Conservation (phyloP, 1,139 yeast species). For the Blastobotrys serpentis region DNA sequence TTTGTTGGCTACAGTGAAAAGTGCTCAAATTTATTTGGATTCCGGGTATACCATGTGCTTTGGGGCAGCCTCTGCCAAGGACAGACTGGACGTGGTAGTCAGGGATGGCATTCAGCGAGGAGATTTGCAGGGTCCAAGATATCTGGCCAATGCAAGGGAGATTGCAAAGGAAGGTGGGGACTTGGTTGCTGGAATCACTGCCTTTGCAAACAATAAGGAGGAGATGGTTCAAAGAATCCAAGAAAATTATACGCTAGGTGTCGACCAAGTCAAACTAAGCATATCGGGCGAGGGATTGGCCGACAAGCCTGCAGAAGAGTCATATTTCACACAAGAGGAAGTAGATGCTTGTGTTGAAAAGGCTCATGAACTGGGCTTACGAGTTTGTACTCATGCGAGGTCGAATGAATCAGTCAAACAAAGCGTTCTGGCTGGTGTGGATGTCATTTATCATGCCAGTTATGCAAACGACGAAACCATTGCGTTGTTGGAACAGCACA, state of each 20-base stretch:
- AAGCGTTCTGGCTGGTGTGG: not conserved
- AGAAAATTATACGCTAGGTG: not conserved
- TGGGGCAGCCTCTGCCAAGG: constrained; percentile 1
- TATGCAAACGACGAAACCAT: not conserved
- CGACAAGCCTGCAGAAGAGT: not conserved
- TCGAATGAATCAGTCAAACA: not conserved
- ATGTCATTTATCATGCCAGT: constrained; percentile 1
- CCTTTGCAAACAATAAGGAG: not conserved
- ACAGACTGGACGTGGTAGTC: not conserved
- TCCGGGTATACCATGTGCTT: constrained; percentile 1
- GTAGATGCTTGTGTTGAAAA: not conserved
- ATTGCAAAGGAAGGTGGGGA: not conserved
- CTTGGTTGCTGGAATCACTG: not conserved
- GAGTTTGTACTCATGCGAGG: not conserved
- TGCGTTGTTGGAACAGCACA: not conserved
- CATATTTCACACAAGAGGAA: not conserved
- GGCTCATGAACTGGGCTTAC: not conserved
- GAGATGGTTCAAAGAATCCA: not conserved
- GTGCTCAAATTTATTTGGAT: not conserved
- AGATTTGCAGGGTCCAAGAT: not conserved
- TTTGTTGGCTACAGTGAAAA: not conserved
- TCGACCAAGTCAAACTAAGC: not conserved
- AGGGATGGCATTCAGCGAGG: not conserved
- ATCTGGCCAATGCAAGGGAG: not conserved
- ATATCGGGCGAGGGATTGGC: not conserved